phyloP scores from a whole-genome alignment of 345 rosid genomes.

The Corchorus capsularis region DNA sequence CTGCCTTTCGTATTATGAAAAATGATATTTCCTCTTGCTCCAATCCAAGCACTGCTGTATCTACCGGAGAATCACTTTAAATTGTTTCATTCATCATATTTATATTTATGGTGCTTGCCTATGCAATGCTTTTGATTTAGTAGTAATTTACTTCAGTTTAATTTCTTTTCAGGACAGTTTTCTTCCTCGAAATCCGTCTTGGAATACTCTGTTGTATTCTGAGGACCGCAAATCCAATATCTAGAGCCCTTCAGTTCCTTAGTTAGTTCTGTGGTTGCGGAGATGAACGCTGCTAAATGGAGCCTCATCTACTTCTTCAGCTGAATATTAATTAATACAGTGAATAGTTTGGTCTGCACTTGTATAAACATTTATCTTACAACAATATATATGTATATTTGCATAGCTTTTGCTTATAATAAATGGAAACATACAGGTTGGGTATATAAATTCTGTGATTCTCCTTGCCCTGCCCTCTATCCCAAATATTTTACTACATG shows the following conservation, averaged over 20 bases:
- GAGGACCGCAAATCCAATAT: slow-evolving; percentile 51
- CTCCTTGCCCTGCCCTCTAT: neutral
- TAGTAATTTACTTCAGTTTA: neutral
- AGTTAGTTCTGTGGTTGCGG: neutral
- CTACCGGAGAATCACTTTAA: neutral
- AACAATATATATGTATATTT: neutral
- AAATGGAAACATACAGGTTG: neutral
- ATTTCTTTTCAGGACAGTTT: slow-evolving; percentile 61
- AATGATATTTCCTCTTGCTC: neutral
- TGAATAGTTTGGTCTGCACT: neutral
- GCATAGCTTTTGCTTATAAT: slow-evolving; percentile 2
- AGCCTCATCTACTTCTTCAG: neutral
- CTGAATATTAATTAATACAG: neutral
- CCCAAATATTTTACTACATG: neutral
- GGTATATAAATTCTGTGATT: neutral
- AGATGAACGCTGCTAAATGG: neutral
- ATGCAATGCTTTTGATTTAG: neutral
- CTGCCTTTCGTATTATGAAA: no score
- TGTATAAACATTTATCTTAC: neutral
- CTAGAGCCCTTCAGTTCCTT: slow-evolving; percentile 19
- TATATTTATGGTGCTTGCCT: neutral
- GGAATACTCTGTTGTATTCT: slow-evolving; percentile 51
- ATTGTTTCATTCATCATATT: neutral
- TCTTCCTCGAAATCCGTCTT: slow-evolving; percentile 60
- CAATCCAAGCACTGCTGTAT: neutral